phyloP scores from a whole-genome alignment of 2,329 filamentous ascomycete genomes.

The Colletotrichum horii region DNA sequence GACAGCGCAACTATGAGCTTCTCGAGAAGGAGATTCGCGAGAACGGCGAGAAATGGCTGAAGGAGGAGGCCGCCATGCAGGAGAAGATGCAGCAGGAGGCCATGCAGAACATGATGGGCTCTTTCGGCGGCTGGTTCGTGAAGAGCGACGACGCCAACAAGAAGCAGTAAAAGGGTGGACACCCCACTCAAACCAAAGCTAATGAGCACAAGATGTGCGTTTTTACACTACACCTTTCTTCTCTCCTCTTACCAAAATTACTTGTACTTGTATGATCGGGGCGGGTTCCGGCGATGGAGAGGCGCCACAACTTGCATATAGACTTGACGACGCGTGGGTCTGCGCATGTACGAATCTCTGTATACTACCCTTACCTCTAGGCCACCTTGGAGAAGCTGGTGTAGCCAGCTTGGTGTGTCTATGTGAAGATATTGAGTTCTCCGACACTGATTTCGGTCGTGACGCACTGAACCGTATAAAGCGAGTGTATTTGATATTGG shows the following conservation, averaged over 20 bases:
- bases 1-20: conserved; percentile 86
- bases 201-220: conserved; percentile 8
- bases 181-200: neutral
- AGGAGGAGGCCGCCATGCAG: conserved; percentile 87
- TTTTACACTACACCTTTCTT: neutral
- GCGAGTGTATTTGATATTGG: neutral
- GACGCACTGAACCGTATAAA: neutral
- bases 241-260: conserved; percentile 14
- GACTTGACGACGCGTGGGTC: conserved; percentile 19
- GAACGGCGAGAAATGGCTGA: conserved; percentile 94
- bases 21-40: conserved; percentile 91
- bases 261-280: conserved; percentile 20
- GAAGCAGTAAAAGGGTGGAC: conserved; percentile 16
- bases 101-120: conserved; percentile 90
- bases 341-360: conserved; percentile 22
- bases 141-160: conserved; percentile 19
- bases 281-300: conserved; percentile 9
- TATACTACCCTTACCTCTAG: conserved; percentile 22
- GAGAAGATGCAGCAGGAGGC: conserved; percentile 90
- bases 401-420: neutral
- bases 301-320: conserved; percentile 21
- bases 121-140: conserved; percentile 66
- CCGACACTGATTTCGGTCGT: neutral
- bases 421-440: neutral
- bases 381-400: neutral